Base-by-base conservation (phyloP, 345 rosid genomes). In the Durio zibethinus region DNA sequence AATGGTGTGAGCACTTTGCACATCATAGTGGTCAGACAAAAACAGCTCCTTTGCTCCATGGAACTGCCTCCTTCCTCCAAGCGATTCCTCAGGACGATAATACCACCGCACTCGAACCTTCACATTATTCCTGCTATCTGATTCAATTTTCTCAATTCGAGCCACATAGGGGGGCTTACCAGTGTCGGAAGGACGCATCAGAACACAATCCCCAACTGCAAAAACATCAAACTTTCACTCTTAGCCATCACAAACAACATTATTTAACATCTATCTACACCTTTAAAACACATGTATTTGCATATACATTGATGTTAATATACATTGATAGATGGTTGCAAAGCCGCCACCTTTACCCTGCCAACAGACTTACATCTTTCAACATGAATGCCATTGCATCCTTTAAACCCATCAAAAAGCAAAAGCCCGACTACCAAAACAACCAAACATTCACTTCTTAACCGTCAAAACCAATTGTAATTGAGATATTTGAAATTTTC, bases 21-120 rank as follows among this genome's bases (percentile, higher is more conserved):
- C 85, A 72, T 91, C 97, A 0, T 59, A 86, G 80, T 94, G 98
- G 78, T 94, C 98, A 0, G 98, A 94, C 77, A 94, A 73, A 83
- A 94, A 91, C 1, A 94, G 90, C 88, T 94, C 98, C 80, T 92
- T 94, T 0, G 88, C 93, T 53, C 98, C 98, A 80, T 92, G 97
- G 79, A 94, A 94, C 86, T 88, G 93, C 67, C 94, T 87, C 83
- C 98, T 78, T 12, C 98, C 98, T 23, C 97, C 94, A 10, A 85
- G 81, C 0, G 97, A 89, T 76, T 94, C 97, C 84, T 94, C 94
- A 1, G 98, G 98, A 60, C 97, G 86, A 59, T 94, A 92, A 57
- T 91, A 94, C 98, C 98, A 94, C 78, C 91, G 84, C 15, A 85
- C 94, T 80, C 82, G 85, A 48, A 94, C 98, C 82, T 90, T 90